Evolutionary conservation across 2,329 filamentous ascomycete genomes (phyloP), one percentile per base, ranked within the genome.

Genomic region (Aspergillus pseudoviridinutans): DNA sequence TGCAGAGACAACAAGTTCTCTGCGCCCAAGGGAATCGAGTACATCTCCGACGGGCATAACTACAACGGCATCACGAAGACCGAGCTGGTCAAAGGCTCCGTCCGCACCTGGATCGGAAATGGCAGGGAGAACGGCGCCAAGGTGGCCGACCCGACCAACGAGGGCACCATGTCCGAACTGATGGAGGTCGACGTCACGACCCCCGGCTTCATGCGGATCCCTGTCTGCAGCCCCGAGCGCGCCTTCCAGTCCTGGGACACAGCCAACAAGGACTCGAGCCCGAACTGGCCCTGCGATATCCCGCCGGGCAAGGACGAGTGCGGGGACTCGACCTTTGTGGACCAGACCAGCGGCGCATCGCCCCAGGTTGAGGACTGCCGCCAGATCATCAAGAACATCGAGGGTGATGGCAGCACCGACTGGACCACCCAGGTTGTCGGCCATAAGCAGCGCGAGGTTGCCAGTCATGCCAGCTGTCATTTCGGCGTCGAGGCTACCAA

Each of bases 181-280:
- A 17, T 67, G 27, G 52, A 66, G 20, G 28, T 56, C 29, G 68
- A 75, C 55, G 54, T 76, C 44, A 73, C 68, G 5, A 72, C 69
- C 0, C 69, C 74, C 0, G 75, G 76, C 1, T 71, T 70, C 56
- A 65, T 78, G 44, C 67, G 64, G 7, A 65, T 78, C 1, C 76
- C 76, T 41, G 72, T 78, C 17, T 78, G 75, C 65, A 70, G 66
- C 53, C 58, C 69, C 29, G 66, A 71, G 8, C 59, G 61, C 5
- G 76, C 75, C 12, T 71, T 54, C 41, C 57, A 66, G 56, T 64
- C 67, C 25, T 78, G 74, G 74, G 51, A 71, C 4, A 63, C 61
- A 17, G 28, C 56, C 51, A 61, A 54, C 5, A 58, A 59, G 46
- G 64, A 55, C 54, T 53, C 55, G 32, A 63, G 57, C 44, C 50